Base-by-base conservation (phyloP, 495 filamentous ascomycete species). In the Penicillium fimorum region DNA sequence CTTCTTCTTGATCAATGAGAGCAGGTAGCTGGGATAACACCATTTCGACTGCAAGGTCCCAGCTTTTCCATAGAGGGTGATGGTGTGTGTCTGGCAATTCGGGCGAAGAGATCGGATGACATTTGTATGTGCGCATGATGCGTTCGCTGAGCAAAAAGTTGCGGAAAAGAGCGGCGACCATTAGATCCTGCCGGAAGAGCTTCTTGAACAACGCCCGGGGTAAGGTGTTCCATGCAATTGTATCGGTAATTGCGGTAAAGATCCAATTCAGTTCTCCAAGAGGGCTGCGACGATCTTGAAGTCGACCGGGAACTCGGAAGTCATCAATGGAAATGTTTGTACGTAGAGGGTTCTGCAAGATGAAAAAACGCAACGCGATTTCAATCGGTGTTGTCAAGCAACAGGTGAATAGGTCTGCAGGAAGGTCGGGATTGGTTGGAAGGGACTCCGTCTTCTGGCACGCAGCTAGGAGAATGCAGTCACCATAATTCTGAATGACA, bases 191-290 rank as follows among this genome's bases (percentile, higher is more conserved):
- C 10, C 94, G 78, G 68, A 97, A 99, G 48, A 97, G 88, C 63
- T 95, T 95, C 74, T 95, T 93, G 72, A 99, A 99, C 17, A 96
- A 74, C 15, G 90, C 83, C 4, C 92, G 86, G 9, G 91, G 89
- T 11, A 99, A 74, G 4, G 87, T 91, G 46, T 96, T 97, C 94
- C 94, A 99, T 7, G 94, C 94, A 66, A 99, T 99, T 1, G 94
- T 97, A 69, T 99, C 94, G 2, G 94, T 99, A 55, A 99, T 97
- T 13, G 94, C 94, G 2, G 94, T 99, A 62, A 99, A 96, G 22
- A 99, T 99, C 94, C 94, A 99, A 68, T 97, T 97, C 4, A 99
- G 74, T 72, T 99, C 94, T 43, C 94, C 94, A 40, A 97, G 82
- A 1, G 94, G 95, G 41, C 93, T 97, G 69, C 95, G 78, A n/a